Evolutionary conservation across 2,329 filamentous ascomycete genomes (phyloP).

Genomic region (Pestalotiopsis sp.): DNA sequence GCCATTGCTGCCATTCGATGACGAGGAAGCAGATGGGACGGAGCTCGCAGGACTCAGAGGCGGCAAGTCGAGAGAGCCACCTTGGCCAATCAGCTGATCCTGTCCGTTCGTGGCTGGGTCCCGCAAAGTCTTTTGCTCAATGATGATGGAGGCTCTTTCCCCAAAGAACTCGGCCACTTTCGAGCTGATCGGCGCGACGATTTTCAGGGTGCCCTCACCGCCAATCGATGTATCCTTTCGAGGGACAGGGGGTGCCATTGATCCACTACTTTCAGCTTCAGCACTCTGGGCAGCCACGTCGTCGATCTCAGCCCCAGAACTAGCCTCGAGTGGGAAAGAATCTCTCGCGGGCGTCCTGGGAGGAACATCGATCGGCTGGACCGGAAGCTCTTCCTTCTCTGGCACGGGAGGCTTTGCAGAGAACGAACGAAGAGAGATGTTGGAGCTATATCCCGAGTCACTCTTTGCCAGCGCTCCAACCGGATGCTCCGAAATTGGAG

Average conservation of each 20-base stretch:
- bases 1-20: conserved; percentile 37
- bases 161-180: neutral
- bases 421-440: conserved; percentile 58
- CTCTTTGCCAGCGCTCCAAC: conserved; percentile 54
- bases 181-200: neutral
- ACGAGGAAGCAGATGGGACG: conserved; percentile 29
- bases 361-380: conserved; percentile 12
- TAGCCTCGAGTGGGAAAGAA: neutral
- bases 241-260: conserved; percentile 36
- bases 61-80: conserved; percentile 17
- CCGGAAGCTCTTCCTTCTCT: conserved; percentile 26
- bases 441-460: conserved; percentile 66
- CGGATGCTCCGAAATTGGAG: conserved; percentile 44
- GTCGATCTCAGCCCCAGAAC: conserved; percentile 2
- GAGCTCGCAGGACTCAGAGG: conserved; percentile 32
- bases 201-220: neutral
- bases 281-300: conserved; percentile 10
- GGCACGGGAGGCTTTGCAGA: conserved; percentile 32
- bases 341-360: conserved; percentile 5
- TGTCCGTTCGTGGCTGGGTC: conserved; percentile 19
- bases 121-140: conserved; percentile 17
- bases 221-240: conserved; percentile 32
- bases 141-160: conserved; percentile 8
- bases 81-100: neutral
- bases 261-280: neutral